A percentile compares a stretch with the other conserved stretches of the same genome.
phyloP scores from a whole-genome alignment of 2,329 filamentous ascomycete species.

The Stachybotrys echinatus region DNA sequence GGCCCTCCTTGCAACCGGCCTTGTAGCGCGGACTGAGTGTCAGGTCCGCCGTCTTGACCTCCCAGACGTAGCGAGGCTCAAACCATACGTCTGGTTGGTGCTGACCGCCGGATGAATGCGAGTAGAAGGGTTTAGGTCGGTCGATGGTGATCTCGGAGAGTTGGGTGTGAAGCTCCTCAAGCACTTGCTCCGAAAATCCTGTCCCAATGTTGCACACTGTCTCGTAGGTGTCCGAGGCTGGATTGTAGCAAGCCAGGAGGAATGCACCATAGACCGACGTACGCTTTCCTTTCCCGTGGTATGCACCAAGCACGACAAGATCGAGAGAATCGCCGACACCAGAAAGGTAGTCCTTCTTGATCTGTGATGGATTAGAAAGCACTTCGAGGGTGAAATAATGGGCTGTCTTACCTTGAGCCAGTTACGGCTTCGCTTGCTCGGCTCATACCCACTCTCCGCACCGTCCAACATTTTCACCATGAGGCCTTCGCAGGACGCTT shows the following conservation, averaged over 20 bases:
- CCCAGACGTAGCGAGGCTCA: constrained; percentile 91
- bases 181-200: constrained; percentile 88
- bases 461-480: constrained; percentile 99
- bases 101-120: constrained; percentile 75
- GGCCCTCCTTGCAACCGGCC: constrained; percentile 77
- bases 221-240: constrained; percentile 75
- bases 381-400: not conserved
- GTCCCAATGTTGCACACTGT: constrained; percentile 98
- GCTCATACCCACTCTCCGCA: constrained; percentile 87
- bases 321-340: constrained; percentile 95
- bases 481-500: constrained; percentile 90
- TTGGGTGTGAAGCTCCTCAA: constrained; percentile 77
- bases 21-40: constrained; percentile 90
- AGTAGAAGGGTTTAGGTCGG: constrained; percentile 88
- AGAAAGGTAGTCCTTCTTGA: constrained; percentile 96
- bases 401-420: constrained; percentile 75
- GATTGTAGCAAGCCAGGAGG: constrained; percentile 89
- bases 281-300: constrained; percentile 90
- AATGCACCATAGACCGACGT: constrained; percentile 96
- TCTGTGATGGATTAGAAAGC: constrained; percentile 39
- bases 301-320: constrained; percentile 90
- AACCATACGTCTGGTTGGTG: constrained; percentile 99
- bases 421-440: constrained; percentile 91
- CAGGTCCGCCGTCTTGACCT: constrained; percentile 93
- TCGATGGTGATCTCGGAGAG: constrained; percentile 79